Base-by-base conservation (phyloP, 306 rosid species). In the Malus sieversii region DNA sequence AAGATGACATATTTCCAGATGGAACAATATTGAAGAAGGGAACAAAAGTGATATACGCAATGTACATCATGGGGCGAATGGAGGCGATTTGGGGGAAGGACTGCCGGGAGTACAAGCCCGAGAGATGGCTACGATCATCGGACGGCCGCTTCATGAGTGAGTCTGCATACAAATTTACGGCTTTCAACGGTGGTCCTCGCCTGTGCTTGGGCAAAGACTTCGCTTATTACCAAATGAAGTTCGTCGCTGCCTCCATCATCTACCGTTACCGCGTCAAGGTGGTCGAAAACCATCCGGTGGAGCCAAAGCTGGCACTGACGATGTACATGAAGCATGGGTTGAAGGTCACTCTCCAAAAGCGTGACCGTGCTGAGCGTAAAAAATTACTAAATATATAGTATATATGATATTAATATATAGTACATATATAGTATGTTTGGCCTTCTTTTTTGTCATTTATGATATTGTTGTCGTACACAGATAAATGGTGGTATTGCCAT, bases 121-220 rank as follows among this genome's bases (percentile, higher is more conserved):
- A 92, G 82, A 87, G 97, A 67, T 95, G 97, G 98, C 77, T 95
- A 32, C 84, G 84, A 13, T 22, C 69, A 5, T 59, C 22, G 74
- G 91, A 90, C 63, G 97, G 96, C 0, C 72, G 70, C 2, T 95
- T 86, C 88, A 85, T 85, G 89, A 86, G 94, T 52, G 96, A 91
- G 44, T 88, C 96, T 4, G 97, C 97, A 1, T 95, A 95, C 87
- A 90, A 86, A 75, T 95, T 95, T 85, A 80, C 92, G 3, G 96
- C 96, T 63, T 95, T 95, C 86, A 95, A 95, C 22, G 98, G 97
- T 10, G 98, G 98, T 14, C 98, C 98, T 27, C 85, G 98, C 3
- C 75, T 95, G 20, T 95, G 98, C 68, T 85, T 95, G 74, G 98
- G 98, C 63, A 90, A 87, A 78, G 97, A 95, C 72, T 91, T 95